Evolutionary conservation across 805 yeast genomes (phyloP).

Genomic region (Barnettozyma californica): DNA sequence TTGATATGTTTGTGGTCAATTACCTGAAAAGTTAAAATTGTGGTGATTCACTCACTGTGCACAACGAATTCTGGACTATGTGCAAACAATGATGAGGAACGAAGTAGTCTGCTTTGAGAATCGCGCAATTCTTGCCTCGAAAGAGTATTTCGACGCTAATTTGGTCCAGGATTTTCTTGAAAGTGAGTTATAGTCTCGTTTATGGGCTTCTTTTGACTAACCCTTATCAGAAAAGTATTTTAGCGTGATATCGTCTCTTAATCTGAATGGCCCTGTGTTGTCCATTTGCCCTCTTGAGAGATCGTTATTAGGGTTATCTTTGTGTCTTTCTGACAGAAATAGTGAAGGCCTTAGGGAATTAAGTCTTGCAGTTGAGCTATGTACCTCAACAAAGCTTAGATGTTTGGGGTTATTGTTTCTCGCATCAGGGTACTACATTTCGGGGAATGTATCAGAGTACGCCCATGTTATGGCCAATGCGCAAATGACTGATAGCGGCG

Average conservation of each 20-base stretch:
- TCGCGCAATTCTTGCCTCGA: neutral
- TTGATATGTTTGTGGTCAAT: too few relatives aligned
- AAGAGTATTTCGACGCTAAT: neutral
- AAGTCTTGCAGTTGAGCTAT: slow-evolving; percentile 2
- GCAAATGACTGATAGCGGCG: neutral
- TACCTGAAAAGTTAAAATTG: neutral
- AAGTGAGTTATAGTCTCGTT: neutral
- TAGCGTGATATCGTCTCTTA: neutral
- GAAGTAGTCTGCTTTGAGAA: neutral
- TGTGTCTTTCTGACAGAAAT: neutral
- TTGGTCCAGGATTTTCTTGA: neutral
- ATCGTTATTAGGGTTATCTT: slow-evolving; percentile 2
- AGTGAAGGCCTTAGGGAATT: slow-evolving; percentile 6
- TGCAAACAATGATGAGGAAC: neutral
- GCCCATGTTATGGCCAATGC: neutral
- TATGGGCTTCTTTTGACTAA: neutral
- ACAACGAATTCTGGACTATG: neutral
- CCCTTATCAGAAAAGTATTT: neutral
- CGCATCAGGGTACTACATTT: neutral
- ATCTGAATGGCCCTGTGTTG: neutral
- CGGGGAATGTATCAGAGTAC: neutral
- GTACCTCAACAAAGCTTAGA: neutral
- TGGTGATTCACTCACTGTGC: neutral
- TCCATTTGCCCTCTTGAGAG: neutral
- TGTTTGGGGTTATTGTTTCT: slow-evolving; percentile 1